Evolutionary conservation across 1,284 basidiomycete genomes (phyloP).

Genomic region (Boletus mariae): DNA sequence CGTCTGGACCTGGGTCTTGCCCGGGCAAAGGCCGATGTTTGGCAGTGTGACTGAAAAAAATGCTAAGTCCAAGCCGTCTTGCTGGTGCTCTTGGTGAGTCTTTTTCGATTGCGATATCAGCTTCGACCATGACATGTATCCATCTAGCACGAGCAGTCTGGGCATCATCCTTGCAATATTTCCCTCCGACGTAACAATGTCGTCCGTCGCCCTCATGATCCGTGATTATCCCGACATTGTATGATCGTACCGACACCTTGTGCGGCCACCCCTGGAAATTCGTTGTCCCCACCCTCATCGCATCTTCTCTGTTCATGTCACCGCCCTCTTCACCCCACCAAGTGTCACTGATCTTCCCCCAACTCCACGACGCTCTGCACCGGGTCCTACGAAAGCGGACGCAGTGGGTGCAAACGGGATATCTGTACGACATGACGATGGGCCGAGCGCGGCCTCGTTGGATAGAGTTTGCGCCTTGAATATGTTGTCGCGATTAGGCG

Average conservation of each 20-base stretch:
- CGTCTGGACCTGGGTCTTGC: too few species aligned
- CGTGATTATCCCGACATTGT: conserved; percentile 79
- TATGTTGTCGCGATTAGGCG: conserved; percentile 79
- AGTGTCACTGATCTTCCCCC: conserved; percentile 29
- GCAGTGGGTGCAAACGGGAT: conserved; percentile 15
- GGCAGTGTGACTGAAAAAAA: too few species aligned
- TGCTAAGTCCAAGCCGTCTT: too few species aligned
- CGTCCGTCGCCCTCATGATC: conserved; percentile 93
- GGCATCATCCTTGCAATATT: conserved; percentile 79
- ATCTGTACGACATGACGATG: conserved; percentile 37
- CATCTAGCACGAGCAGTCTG: conserved; percentile 72
- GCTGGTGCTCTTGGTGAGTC: conserved; percentile 56
- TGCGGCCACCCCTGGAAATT: background rate
- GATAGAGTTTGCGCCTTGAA: conserved; percentile 83
- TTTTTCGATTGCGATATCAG: background rate
- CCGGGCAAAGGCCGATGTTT: too few species aligned
- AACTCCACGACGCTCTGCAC: conserved; percentile 47
- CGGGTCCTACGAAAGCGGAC: background rate
- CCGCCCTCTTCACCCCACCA: conserved; percentile 17
- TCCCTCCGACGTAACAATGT: conserved; percentile 85
- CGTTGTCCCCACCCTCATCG: conserved; percentile 18
- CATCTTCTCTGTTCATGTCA: conserved; percentile 19
- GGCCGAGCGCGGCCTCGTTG: conserved; percentile 69
- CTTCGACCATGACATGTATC: conserved; percentile 1
- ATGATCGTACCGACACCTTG: conserved; percentile 41